These are phyloP conservation scores for Penicillium freii DNA, from an alignment of 2,329 filamentous ascomycete genomes.

Conservation along the genomic window DNA sequence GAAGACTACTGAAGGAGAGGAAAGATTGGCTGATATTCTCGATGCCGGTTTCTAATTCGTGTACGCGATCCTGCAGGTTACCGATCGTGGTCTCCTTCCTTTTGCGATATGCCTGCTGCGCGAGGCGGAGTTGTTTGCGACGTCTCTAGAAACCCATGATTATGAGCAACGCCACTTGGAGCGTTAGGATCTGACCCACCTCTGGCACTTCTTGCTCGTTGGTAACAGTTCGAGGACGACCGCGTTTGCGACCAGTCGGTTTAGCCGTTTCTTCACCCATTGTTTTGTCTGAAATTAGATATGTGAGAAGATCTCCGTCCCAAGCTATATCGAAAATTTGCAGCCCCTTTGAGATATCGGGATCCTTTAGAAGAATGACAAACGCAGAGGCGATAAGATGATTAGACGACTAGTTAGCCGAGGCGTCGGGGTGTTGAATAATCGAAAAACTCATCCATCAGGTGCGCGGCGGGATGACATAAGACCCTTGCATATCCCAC, in stretches of 20 bases:
- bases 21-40: constrained; percentile 27
- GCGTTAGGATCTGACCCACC: constrained; percentile 15
- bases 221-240: constrained; percentile 23
- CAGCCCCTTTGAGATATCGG: neutral
- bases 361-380: neutral
- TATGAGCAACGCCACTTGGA: constrained; percentile 5
- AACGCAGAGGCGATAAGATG: neutral
- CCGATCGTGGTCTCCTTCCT: constrained; percentile 28
- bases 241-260: constrained; percentile 24
- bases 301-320: neutral
- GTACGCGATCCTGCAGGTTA: constrained; percentile 24
- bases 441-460: constrained; percentile 2
- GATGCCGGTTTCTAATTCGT: constrained; percentile 25
- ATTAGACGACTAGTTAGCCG: neutral
- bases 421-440: neutral
- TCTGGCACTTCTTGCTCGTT: constrained; percentile 25
- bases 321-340: neutral
- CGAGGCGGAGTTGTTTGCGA: constrained; percentile 27
- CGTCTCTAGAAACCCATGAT: constrained; percentile 19
- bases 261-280: constrained; percentile 6
- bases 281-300: neutral
- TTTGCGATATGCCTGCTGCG: constrained; percentile 28
- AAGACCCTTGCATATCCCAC: neutral
- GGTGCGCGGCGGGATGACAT: neutral
- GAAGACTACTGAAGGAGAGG: constrained; percentile 27